These are phyloP conservation scores for Hyaloscypha finlandica DNA, from an alignment of 495 filamentous ascomycete genomes.

Conservation along the genomic window DNA sequence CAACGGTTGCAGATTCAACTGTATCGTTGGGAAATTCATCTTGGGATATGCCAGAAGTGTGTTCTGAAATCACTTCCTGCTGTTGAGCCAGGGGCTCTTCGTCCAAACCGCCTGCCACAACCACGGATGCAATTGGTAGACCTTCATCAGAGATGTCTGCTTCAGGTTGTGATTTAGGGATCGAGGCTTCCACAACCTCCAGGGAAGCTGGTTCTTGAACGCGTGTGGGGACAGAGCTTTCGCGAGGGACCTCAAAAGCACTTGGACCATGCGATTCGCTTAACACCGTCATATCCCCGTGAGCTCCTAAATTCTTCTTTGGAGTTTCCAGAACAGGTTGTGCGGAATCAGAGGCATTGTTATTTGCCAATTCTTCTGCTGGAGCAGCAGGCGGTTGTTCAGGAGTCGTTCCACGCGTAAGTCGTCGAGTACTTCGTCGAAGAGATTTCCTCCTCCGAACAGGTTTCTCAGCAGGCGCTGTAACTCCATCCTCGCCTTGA, in stretches of 20 bases:
- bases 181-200: neutral
- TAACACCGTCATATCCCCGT: no score
- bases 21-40: neutral
- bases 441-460: slow-evolving; percentile 10
- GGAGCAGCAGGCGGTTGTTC: neutral
- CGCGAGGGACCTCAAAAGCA: no score
- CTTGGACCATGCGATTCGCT: no score
- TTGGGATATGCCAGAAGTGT: neutral
- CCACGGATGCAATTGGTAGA: neutral
- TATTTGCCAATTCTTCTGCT: neutral
- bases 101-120: neutral
- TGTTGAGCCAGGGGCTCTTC: neutral
- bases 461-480: neutral
- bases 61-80: neutral
- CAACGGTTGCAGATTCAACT: neutral
- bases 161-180: neutral
- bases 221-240: no score
- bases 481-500: neutral
- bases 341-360: neutral
- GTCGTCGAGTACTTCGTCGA: neutral
- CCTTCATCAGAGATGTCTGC: neutral
- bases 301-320: neutral
- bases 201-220: neutral
- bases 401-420: neutral
- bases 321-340: neutral